A percentile compares a stretch with the other conserved stretches of the same genome.
Conservation (phyloP, 768 basidiomycete genomes). For the Lentinula detonsa region DNA sequence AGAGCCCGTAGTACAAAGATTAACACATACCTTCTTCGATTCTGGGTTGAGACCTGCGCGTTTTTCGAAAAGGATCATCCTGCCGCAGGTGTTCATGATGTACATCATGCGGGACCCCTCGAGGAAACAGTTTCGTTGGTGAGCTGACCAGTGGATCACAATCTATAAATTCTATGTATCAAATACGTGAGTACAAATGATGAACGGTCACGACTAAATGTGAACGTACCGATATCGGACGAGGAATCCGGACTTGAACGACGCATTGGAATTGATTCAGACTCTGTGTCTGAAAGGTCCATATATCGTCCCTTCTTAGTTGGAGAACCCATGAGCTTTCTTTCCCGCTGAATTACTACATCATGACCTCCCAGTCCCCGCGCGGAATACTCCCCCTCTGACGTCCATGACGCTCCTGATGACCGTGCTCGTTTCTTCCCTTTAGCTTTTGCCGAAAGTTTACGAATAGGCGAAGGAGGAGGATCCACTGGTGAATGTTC, state of each 20-base stretch:
- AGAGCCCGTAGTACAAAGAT: too few relatives aligned
- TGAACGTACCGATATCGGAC: neutral
- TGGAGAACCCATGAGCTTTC: neutral
- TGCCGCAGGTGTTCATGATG: neutral
- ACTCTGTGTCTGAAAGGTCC: neutral
- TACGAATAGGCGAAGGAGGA: neutral
- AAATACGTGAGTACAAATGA: neutral
- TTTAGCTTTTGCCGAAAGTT: neutral
- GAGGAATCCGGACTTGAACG: neutral
- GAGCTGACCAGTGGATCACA: neutral
- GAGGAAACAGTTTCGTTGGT: neutral
- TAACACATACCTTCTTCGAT: neutral
- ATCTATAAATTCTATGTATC: neutral
- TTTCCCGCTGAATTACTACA: neutral
- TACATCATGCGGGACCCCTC: neutral
- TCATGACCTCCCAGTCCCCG: neutral
- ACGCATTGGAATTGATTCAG: neutral
- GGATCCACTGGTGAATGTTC: neutral
- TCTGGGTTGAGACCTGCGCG: neutral
- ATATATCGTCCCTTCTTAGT: constrained; percentile 1
- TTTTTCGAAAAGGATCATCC: neutral
- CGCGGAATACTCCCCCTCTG: neutral
- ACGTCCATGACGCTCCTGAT: neutral
- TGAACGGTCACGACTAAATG: neutral
- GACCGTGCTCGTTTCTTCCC: constrained; percentile 1